Conservation (phyloP, 129 eudicot genomes). For the Tagetes erecta region DNA sequence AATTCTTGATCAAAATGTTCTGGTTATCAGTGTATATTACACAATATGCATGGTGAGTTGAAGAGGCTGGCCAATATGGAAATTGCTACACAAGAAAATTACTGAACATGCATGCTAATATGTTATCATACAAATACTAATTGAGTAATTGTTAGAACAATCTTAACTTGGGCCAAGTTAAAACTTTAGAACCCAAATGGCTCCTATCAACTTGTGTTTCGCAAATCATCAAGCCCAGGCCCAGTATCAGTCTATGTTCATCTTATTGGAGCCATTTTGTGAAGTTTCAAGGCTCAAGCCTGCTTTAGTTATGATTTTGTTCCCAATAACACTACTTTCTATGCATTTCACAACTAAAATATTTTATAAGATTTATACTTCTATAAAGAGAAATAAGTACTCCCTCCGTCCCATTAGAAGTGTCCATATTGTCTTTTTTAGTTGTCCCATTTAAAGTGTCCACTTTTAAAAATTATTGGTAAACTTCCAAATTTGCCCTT, state of each 20-base stretch:
- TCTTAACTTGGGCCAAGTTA: background rate
- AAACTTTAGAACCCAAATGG: background rate
- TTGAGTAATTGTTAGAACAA: background rate
- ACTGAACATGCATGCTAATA: background rate
- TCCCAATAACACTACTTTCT: background rate
- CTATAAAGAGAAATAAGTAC: too few relatives aligned
- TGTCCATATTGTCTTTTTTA: too few relatives aligned
- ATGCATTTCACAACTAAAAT: background rate
- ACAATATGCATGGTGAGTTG: background rate
- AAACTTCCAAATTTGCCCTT: too few relatives aligned
- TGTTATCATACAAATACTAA: too few relatives aligned
- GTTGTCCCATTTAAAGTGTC: too few relatives aligned
- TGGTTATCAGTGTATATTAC: too few relatives aligned
- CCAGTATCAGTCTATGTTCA: background rate
- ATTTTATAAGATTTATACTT: too few relatives aligned
- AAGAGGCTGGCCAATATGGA: background rate
- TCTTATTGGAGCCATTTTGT: background rate
- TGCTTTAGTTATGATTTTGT: too few relatives aligned
- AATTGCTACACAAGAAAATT: background rate
- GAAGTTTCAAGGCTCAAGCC: background rate
- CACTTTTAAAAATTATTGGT: too few relatives aligned
- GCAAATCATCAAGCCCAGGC: constrained; percentile 6
- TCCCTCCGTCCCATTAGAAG: too few relatives aligned
- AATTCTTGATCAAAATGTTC: too few relatives aligned
- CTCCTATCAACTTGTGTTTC: background rate